Conservation (phyloP, 495 filamentous ascomycete genomes). For the Penicillium bovifimosum region DNA sequence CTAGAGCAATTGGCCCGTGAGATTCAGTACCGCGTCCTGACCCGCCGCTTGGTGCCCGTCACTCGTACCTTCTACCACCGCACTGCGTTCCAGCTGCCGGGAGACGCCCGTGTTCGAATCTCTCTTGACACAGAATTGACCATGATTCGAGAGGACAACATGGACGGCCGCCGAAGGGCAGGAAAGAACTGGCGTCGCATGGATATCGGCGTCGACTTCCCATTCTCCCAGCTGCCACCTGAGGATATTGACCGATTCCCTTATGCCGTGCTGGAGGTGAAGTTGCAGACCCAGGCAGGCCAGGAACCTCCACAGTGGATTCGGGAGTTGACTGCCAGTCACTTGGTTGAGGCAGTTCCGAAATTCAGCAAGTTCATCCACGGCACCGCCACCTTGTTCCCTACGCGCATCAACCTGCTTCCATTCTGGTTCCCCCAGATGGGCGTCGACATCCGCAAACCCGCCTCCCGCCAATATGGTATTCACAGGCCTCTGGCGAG, state of each 20-base stretch:
- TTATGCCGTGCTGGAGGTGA: slow-evolving; percentile 95
- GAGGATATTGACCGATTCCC: slow-evolving; percentile 88
- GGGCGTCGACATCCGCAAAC: slow-evolving; percentile 96
- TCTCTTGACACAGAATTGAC: slow-evolving; percentile 94
- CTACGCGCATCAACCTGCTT: slow-evolving; percentile 78
- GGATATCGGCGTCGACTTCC: slow-evolving; percentile 96
- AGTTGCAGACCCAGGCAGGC: slow-evolving; percentile 94
- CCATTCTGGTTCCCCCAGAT: slow-evolving; percentile 99
- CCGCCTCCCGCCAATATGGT: slow-evolving; percentile 75
- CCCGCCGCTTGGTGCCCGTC: slow-evolving; percentile 76
- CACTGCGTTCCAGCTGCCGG: slow-evolving; percentile 94
- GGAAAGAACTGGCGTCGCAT: slow-evolving; percentile 93
- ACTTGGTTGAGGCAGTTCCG: slow-evolving; percentile 94
- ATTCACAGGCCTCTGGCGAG: slow-evolving; percentile 75
- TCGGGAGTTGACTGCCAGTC: slow-evolving; percentile 80
- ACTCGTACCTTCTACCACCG: slow-evolving; percentile 95
- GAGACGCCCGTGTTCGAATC: slow-evolving; percentile 92
- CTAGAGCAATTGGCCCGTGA: slow-evolving; percentile 86
- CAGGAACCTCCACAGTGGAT: slow-evolving; percentile 97
- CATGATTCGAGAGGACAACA: slow-evolving; percentile 91
- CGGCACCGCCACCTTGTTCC: slow-evolving; percentile 81
- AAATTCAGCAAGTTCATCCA: slow-evolving; percentile 99
- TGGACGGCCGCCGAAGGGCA: slow-evolving; percentile 69
- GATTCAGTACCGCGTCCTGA: slow-evolving; percentile 87
- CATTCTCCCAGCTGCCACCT: slow-evolving; percentile 81